Evolutionary conservation across 2,329 filamentous ascomycete genomes (phyloP).

Genomic region (Fusarium veterinarium): DNA sequence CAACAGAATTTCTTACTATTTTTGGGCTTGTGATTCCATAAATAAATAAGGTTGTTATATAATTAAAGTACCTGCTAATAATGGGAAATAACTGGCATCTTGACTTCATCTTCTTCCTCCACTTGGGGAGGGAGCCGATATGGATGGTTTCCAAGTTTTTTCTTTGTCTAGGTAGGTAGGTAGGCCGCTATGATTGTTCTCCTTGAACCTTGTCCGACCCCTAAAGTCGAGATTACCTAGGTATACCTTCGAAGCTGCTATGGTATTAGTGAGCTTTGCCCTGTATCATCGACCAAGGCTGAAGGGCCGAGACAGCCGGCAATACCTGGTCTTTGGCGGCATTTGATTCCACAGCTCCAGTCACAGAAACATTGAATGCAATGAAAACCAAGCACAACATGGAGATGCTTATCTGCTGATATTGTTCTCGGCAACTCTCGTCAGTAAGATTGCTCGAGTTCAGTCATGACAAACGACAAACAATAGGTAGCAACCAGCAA

Average conservation of each 20-base stretch:
- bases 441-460: not conserved
- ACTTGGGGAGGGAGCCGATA: not conserved
- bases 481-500: conserved; percentile 1
- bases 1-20: not conserved
- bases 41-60: not conserved
- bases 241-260: not conserved
- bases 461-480: not conserved
- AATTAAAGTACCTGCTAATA: not conserved
- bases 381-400: not conserved
- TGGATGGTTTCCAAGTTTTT: not conserved
- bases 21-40: not conserved
- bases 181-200: not conserved
- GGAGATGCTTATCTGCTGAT: not conserved
- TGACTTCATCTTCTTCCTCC: not conserved
- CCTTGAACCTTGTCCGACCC: not conserved
- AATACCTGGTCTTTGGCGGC: conserved; percentile 17
- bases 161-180: not conserved
- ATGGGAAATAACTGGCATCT: not conserved
- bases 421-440: not conserved
- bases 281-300: conserved; percentile 9
- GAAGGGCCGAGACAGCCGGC: conserved; percentile 24
- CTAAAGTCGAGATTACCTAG: not conserved
- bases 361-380: not conserved
- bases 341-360: not conserved
- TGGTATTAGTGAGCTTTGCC: conserved; percentile 1